Conservation (phyloP, 305 asterid genomes). For the Coffea humblotiana region DNA sequence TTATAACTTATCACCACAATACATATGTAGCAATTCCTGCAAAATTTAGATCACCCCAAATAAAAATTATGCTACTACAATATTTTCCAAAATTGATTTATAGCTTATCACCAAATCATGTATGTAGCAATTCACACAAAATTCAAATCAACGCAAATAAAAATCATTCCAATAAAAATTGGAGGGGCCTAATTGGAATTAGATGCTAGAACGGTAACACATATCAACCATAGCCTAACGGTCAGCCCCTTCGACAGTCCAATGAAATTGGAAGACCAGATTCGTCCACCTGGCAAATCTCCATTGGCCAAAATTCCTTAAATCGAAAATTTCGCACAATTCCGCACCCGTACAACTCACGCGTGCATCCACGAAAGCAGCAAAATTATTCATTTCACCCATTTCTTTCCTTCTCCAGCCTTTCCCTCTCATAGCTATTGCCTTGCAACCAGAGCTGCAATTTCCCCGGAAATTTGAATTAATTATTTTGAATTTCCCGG, state of each 20-base stretch:
- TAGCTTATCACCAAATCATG: too few relatives aligned
- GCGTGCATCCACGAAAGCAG: background rate
- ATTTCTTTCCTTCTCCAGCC: too few relatives aligned
- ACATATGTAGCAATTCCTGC: too few relatives aligned
- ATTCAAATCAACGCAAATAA: too few relatives aligned
- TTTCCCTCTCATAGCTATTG: background rate
- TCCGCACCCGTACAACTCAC: background rate
- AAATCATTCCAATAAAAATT: too few relatives aligned
- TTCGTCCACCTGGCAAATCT: background rate
- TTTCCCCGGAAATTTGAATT: conserved; percentile 14
- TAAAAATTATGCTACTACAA: too few relatives aligned
- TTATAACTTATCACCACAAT: too few relatives aligned
- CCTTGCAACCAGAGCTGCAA: conserved; percentile 12
- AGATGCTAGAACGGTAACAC: background rate
- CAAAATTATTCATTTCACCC: background rate
- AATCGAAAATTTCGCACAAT: background rate
- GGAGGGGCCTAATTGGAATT: too few relatives aligned
- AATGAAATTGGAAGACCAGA: background rate
- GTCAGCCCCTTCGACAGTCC: background rate
- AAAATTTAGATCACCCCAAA: too few relatives aligned
- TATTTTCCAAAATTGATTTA: too few relatives aligned
- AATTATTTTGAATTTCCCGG: background rate
- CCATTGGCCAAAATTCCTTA: background rate
- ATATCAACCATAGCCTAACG: background rate
- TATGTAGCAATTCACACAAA: too few relatives aligned